Evolutionary conservation across 371 early-diverging fungal species (phyloP).

Genomic region (Massospora cicadina): DNA sequence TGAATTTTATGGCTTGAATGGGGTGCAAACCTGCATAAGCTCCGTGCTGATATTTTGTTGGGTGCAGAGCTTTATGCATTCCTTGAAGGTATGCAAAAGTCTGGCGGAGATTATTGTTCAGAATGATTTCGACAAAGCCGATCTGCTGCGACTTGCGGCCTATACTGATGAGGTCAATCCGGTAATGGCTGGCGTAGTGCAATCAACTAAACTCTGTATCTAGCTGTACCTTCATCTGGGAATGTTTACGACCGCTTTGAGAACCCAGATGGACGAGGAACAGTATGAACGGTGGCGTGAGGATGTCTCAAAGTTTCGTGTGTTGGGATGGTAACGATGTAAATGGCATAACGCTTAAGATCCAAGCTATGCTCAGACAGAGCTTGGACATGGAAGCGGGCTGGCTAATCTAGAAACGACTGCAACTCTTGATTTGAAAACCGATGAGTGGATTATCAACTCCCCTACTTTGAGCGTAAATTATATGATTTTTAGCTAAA

Average conservation of each 20-base stretch:
- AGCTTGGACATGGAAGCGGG: constrained; percentile 28
- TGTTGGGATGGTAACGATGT: constrained; percentile 30
- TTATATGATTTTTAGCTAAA: not conserved
- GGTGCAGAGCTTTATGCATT: not conserved
- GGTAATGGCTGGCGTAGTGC: not conserved
- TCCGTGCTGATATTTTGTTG: not conserved
- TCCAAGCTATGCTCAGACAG: constrained; percentile 23
- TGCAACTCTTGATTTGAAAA: constrained; percentile 45
- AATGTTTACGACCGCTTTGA: constrained; percentile 43
- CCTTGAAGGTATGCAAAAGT: not conserved
- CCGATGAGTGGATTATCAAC: constrained; percentile 58
- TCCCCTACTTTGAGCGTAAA: constrained; percentile 37
- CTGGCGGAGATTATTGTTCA: not conserved
- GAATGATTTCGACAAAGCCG: not conserved
- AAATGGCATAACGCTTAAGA: not conserved
- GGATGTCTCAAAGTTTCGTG: constrained; percentile 30
- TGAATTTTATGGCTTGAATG: too few species aligned
- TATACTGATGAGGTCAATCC: not conserved
- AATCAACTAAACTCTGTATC: not conserved
- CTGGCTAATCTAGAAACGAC: constrained; percentile 64
- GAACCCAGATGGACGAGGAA: constrained; percentile 34
- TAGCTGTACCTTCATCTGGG: not conserved
- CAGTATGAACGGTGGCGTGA: constrained; percentile 35
- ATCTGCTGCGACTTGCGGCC: not conserved
- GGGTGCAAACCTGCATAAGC: too few species aligned